phyloP scores from a whole-genome alignment of 2,329 filamentous ascomycete species.

The Cytospora piceae region DNA sequence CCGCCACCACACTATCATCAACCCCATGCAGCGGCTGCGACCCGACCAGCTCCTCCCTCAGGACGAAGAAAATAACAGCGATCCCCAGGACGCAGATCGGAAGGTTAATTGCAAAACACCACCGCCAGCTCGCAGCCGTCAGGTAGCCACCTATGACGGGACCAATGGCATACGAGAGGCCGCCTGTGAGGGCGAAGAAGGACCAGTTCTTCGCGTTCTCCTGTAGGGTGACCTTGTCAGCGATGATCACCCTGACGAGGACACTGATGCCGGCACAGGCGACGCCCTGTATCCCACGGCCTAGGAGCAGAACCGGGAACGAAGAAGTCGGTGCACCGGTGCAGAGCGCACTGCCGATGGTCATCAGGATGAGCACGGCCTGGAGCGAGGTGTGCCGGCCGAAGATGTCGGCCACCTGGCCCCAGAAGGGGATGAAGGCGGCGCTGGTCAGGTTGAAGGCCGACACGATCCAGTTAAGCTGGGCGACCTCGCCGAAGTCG shows the following conservation, averaged over 20 bases:
- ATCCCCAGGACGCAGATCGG: slow-evolving; percentile 58
- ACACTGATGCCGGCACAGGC: slow-evolving; percentile 65
- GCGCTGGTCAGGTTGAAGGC: slow-evolving; percentile 70
- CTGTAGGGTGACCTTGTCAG: slow-evolving; percentile 63
- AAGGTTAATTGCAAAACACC: slow-evolving; percentile 67
- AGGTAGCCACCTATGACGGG: slow-evolving; percentile 65
- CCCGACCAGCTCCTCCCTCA: slow-evolving; percentile 62
- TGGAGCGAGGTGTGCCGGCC: slow-evolving; percentile 64
- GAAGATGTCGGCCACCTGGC: slow-evolving; percentile 67
- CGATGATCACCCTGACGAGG: slow-evolving; percentile 62
- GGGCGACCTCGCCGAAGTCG: slow-evolving; percentile 61
- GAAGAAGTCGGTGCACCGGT: slow-evolving; percentile 57
- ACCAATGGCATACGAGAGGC: slow-evolving; percentile 62
- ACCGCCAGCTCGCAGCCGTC: slow-evolving; percentile 62
- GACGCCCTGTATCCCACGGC: slow-evolving; percentile 65
- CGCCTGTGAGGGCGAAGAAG: slow-evolving; percentile 62
- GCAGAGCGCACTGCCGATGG: slow-evolving; percentile 64
- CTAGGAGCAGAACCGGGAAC: slow-evolving; percentile 64
- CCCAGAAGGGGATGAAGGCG: slow-evolving; percentile 68
- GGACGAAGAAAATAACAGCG: slow-evolving; percentile 56
- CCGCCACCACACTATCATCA: slow-evolving; percentile 36
- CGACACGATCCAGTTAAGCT: slow-evolving; percentile 73
- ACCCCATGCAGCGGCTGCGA: slow-evolving; percentile 52
- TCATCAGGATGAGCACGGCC: slow-evolving; percentile 57
- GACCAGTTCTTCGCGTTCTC: slow-evolving; percentile 67